Conservation (phyloP, 768 basidiomycete species). For the Rhodotorula paludigena region DNA sequence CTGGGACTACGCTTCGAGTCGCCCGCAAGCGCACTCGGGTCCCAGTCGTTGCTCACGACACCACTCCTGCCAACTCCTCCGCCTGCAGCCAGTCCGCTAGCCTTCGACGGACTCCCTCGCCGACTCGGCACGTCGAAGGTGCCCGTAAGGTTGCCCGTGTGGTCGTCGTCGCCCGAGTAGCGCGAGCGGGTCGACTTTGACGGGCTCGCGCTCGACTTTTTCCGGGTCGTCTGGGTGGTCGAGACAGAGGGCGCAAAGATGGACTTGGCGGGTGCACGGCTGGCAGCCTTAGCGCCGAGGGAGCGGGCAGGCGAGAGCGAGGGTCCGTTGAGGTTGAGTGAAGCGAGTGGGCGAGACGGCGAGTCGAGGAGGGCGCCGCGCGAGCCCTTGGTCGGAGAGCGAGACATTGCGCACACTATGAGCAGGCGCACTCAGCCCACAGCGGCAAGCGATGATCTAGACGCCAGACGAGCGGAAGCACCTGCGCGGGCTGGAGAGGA, state of each 20-base stretch:
- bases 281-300: background rate
- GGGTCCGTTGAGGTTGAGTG: constrained; percentile 21
- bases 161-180: constrained; percentile 2
- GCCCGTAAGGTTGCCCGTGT: constrained; percentile 15
- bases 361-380: constrained; percentile 11
- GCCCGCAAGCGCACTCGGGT: constrained; percentile 4
- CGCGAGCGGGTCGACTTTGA: background rate
- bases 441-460: no score
- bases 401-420: no score
- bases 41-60: constrained; percentile 23
- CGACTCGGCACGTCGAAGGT: constrained; percentile 8
- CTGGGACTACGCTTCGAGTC: constrained; percentile 25
- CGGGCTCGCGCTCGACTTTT: constrained; percentile 28
- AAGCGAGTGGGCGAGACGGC: constrained; percentile 12
- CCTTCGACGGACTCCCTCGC: constrained; percentile 32
- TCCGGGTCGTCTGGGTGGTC: constrained; percentile 31
- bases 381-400: background rate
- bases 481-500: no score
- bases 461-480: background rate
- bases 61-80: constrained; percentile 14
- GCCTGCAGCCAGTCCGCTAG: background rate
- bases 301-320: constrained; percentile 27
- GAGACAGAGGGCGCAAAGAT: background rate
- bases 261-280: background rate
- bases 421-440: no score